phyloP scores from a whole-genome alignment of 768 basidiomycete genomes.

The Mycena metata region DNA sequence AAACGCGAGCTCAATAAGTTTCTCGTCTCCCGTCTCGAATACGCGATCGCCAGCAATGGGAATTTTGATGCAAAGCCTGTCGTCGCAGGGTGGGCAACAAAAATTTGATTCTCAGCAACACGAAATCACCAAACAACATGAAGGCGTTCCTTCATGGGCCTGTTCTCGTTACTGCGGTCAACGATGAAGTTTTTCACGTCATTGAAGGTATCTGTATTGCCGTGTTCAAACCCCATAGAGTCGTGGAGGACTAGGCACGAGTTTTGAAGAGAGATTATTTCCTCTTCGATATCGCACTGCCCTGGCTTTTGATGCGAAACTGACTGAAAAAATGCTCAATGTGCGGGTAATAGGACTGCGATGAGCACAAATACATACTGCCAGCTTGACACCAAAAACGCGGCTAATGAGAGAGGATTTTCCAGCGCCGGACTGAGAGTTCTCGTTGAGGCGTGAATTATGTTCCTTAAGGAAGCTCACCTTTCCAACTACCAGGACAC shows the following conservation, averaged over 20 bases:
- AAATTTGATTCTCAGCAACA: not conserved
- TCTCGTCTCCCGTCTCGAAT: not conserved
- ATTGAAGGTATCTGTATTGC: not conserved
- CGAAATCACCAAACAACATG: not conserved
- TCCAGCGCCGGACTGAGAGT: not conserved
- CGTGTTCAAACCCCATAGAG: slow-evolving; percentile 1
- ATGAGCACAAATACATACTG: not conserved
- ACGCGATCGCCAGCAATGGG: not conserved
- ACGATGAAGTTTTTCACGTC: not conserved
- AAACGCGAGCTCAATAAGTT: not conserved
- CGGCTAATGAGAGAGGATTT: slow-evolving; percentile 6
- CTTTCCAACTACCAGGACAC: slow-evolving; percentile 6
- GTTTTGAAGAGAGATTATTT: slow-evolving; percentile 1
- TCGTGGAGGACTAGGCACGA: not conserved
- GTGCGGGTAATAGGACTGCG: not conserved
- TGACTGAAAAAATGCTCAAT: not conserved
- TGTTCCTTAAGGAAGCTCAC: not conserved
- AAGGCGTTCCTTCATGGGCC: not conserved
- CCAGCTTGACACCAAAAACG: not conserved
- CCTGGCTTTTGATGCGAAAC: not conserved
- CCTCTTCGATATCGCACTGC: not conserved
- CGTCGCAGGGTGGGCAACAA: not conserved
- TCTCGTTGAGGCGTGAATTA: not conserved
- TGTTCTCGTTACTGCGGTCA: not conserved
- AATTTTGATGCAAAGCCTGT: slow-evolving; percentile 5